A percentile compares a stretch with the other conserved stretches of the same genome.
These are phyloP conservation scores for Panicum miliaceum DNA, from an alignment of 176 grass and related monocot species.

Conservation along the genomic window DNA sequence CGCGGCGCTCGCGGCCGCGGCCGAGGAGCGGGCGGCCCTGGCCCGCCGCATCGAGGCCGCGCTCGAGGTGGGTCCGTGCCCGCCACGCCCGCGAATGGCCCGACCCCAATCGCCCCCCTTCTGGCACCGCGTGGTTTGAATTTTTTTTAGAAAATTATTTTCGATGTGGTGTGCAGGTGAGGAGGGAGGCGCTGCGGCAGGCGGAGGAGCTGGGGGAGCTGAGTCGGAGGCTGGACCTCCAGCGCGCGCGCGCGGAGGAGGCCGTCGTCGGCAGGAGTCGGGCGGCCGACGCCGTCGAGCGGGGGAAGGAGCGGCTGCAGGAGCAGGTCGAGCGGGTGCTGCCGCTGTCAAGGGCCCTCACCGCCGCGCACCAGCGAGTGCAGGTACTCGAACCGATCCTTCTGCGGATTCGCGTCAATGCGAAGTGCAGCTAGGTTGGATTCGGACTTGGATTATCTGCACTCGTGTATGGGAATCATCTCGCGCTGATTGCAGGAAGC, in stretches of 20 bases:
- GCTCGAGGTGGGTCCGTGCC: conserved; percentile 31
- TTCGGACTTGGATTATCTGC: neutral
- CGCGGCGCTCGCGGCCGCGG: conserved; percentile 25
- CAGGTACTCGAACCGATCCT: conserved; percentile 15
- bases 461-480: neutral
- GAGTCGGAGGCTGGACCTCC: conserved; percentile 37
- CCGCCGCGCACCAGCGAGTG: neutral
- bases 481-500: conserved; percentile 36
- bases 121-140: neutral
- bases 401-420: neutral
- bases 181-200: conserved; percentile 45
- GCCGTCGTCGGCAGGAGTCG: neutral
- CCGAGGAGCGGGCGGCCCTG: conserved; percentile 32
- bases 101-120: neutral
- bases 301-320: conserved; percentile 32
- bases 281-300: neutral
- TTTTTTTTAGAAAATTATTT: no score
- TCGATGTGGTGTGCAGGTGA: conserved; percentile 28
- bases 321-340: conserved; percentile 48
- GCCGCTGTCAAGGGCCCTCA: conserved; percentile 47
- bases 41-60: conserved; percentile 46
- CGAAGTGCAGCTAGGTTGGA: neutral
- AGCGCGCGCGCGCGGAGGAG: conserved; percentile 27
- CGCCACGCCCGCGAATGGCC: neutral
- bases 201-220: conserved; percentile 48